Percentiles rank a stretch among this genome's conserved stretches.
phyloP scores from a whole-genome alignment of 768 basidiomycete species.

The Sarcomyxa edulis region DNA sequence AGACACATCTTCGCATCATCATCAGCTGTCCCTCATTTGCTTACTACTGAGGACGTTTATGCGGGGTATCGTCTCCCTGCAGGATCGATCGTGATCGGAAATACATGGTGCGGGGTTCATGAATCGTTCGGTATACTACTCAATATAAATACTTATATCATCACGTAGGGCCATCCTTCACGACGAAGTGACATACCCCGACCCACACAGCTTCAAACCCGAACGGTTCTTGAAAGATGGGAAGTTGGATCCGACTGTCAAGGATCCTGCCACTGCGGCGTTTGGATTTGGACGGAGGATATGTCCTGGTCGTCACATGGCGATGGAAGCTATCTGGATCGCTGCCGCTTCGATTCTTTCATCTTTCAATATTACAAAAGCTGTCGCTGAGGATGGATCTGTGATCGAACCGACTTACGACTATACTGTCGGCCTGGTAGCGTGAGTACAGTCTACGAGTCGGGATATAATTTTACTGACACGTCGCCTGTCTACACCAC shows the following conservation, averaged over 20 bases:
- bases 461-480: background rate
- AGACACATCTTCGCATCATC: background rate
- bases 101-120: conserved; percentile 31
- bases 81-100: conserved; percentile 29
- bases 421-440: conserved; percentile 7
- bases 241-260: conserved; percentile 8
- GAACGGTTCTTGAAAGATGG: conserved; percentile 24
- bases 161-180: conserved; percentile 23
- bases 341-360: conserved; percentile 32
- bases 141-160: conserved; percentile 1
- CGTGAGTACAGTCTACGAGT: conserved; percentile 4
- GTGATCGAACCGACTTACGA: conserved; percentile 3
- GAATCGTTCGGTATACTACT: conserved; percentile 4
- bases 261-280: conserved; percentile 12
- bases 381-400: conserved; percentile 12
- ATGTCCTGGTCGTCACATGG: conserved; percentile 42
- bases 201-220: conserved; percentile 23
- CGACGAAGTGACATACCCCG: conserved; percentile 20
- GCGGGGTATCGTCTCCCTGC: conserved; percentile 40
- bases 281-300: conserved; percentile 14
- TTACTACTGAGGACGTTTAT: conserved; percentile 37
- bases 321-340: conserved; percentile 38
- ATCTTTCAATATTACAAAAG: conserved; percentile 32
- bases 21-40: conserved; percentile 25
- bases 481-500: background rate